Base-by-base conservation (phyloP, 106 monocot species). In the Chionographis japonica region DNA sequence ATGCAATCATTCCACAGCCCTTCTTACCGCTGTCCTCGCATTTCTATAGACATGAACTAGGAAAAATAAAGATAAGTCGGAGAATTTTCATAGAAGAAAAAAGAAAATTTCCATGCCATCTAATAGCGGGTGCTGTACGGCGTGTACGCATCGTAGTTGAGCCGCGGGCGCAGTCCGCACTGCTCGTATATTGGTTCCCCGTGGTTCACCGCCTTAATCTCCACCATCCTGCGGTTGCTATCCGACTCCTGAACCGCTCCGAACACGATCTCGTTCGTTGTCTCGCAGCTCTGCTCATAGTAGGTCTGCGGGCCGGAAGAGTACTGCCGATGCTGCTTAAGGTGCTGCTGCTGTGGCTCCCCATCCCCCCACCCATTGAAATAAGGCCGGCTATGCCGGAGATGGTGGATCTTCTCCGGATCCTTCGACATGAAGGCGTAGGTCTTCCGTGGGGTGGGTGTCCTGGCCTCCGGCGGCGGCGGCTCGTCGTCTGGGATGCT, bases 361-460 rank as follows among this genome's bases (percentile, higher is more conserved):
- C 78, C 74, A 18, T 85, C 80, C 90, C 92, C 80, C 90, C 92
- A 92, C 4, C 79, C 73, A 8, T 71, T 78, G 10, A 81, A 78
- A 54, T 85, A 77, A 40, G 89, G 68, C 18, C 65, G 76, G 3
- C 87, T 80, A 52, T 93, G 93, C 17, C 84, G 80, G 37, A 99
- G 59, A 37, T 93, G 90, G 58, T 90, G 98, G 54, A 90, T 72
- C 62, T 90, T 93, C 43, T 90, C 88, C 2, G 84, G 65, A 39
- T 93, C 90, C 56, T 90, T 93, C 13, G 87, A 69, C 98, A 99
- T 90, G 75, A 93, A 99, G 41, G 93, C 90, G 43, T 99, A 99
- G 20, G 87, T 93, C 75, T 90, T 99, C 2, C 70, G 75, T 27
- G 90, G 90, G 0, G 90, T 93, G 1, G 93, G 85, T 1, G 85